Percentiles rank a stretch among this genome's conserved stretches.
These are phyloP conservation scores for Ophiostoma quercus DNA, from an alignment of 2,329 filamentous ascomycete genomes.

Conservation along the genomic window DNA sequence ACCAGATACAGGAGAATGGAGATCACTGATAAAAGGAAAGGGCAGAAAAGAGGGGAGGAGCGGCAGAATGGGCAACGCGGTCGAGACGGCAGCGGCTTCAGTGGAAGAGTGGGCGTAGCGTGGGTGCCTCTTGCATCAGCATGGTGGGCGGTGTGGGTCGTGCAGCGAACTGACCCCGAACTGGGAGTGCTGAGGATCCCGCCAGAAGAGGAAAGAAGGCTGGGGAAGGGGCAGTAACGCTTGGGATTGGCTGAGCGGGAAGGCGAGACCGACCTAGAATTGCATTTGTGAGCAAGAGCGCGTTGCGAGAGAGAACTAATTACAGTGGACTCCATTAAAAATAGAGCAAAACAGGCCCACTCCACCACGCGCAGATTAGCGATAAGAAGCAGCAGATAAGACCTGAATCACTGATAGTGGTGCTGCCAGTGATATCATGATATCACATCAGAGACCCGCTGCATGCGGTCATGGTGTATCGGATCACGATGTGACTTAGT, in stretches of 20 bases:
- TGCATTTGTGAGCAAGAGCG: constrained; percentile 20
- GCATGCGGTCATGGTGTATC: constrained; percentile 2
- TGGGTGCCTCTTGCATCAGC: neutral
- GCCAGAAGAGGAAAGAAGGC: constrained; percentile 26
- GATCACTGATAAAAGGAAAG: neutral
- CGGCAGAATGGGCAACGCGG: constrained; percentile 9
- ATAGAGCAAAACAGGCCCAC: constrained; percentile 1
- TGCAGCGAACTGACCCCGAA: neutral
- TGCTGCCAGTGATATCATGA: neutral
- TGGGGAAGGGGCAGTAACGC: constrained; percentile 23
- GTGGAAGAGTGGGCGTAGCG: neutral
- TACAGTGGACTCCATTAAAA: neutral
- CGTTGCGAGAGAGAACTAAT: neutral
- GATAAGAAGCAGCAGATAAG: neutral
- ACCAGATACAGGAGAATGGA: constrained; percentile 8
- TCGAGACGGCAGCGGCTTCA: constrained; percentile 8
- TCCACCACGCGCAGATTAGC: neutral
- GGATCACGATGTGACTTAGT: neutral
- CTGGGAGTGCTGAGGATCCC: neutral
- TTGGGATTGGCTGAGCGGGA: constrained; percentile 19
- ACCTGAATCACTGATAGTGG: neutral
- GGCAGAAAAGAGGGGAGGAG: constrained; percentile 15
- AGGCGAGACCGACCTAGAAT: constrained; percentile 5
- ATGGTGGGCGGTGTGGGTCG: constrained; percentile 15
- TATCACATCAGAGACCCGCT: constrained; percentile 2